Base-by-base conservation (phyloP, 2,329 filamentous ascomycete species). In the Trichoderma breve region DNA sequence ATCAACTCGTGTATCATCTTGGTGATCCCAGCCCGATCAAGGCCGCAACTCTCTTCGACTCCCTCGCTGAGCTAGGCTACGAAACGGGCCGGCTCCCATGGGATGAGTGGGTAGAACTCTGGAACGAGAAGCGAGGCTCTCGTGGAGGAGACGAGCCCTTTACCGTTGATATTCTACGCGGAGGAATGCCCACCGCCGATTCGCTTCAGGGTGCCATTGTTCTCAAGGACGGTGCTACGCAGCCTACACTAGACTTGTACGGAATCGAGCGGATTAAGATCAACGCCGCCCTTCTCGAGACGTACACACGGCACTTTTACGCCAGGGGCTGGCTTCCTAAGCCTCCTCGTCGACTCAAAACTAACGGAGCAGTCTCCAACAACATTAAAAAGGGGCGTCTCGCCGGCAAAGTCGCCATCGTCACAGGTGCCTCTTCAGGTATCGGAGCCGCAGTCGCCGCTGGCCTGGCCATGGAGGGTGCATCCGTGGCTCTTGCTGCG, bases 381-480 rank as follows among this genome's bases (percentile, higher is more conserved):
- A 30, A 9, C 39, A 30, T 18, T 28, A 71, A 53, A 24, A 83
- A 85, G 63, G 90, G 91, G 1, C 88, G 90, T 3, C 82, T 94
- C 3, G 87, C 86, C 51, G 92, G 91, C 14, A 87, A 88, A 58
- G 91, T 95, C 0, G 93, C 91, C 26, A 89, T 95, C 32, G 85
- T 95, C n/a, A 94, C 92, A 0, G 93, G 93, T 32, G 92, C 92
- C 3, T 94, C 92, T 3, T 94, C 92, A 1, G 92, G 93, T 1
- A 94, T 95, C 71, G 93, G 93, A 18, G 91, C 92, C 6, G 92
- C 93, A 1, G 90, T 93, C 5, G 91, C 92, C 21, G 83, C 85
- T 8, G 91, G 90, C 8, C 85, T 95, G 7, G 91, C 91, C 1
- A 85, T 84, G 72, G 90, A 94, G 81, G 93, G 93, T 18, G 92